A percentile compares a stretch with the other conserved stretches of the same genome.
phyloP scores from a whole-genome alignment of 2,329 filamentous ascomycete species.

The Ophiostoma angusticollis region DNA sequence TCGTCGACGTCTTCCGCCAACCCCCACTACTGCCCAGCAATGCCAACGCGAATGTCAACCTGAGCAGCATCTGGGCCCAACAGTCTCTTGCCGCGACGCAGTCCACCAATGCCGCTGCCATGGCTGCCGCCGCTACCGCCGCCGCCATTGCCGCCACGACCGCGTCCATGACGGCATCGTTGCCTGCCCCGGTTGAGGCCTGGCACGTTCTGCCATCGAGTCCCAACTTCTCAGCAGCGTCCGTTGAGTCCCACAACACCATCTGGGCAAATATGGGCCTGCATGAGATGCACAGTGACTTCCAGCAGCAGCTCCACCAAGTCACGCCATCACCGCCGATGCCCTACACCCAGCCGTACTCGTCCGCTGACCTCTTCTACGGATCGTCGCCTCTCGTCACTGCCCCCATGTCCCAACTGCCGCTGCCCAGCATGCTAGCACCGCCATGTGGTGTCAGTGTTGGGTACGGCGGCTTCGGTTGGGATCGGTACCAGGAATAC shows the following conservation, averaged over 20 bases:
- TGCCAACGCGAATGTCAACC: conserved; percentile 58
- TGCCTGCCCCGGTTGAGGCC: conserved; percentile 63
- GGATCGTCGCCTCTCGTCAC: conserved; percentile 57
- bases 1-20: conserved; percentile 80
- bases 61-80: conserved; percentile 72
- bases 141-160: conserved; percentile 12
- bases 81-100: conserved; percentile 29
- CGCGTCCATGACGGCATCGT: conserved; percentile 2
- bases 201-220: conserved; percentile 90
- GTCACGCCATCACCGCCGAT: conserved; percentile 68
- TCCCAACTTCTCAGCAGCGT: conserved; percentile 53
- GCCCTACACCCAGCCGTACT: conserved; percentile 66
- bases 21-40: conserved; percentile 69
- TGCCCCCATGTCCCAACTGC: conserved; percentile 61
- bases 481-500: conserved; percentile 78
- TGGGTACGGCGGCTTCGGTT: conserved; percentile 68
- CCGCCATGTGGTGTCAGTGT: conserved; percentile 72
- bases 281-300: background rate
- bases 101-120: conserved; percentile 36
- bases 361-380: conserved; percentile 64
- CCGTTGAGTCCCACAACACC: conserved; percentile 52
- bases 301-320: conserved; percentile 32
- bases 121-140: conserved; percentile 9
- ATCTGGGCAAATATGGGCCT: conserved; percentile 65
- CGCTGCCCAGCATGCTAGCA: conserved; percentile 75